Percentiles rank a stretch among this genome's conserved stretches.
Conservation (phyloP, 176 grass and related monocot genomes). For the Puccinellia tenuiflora region DNA sequence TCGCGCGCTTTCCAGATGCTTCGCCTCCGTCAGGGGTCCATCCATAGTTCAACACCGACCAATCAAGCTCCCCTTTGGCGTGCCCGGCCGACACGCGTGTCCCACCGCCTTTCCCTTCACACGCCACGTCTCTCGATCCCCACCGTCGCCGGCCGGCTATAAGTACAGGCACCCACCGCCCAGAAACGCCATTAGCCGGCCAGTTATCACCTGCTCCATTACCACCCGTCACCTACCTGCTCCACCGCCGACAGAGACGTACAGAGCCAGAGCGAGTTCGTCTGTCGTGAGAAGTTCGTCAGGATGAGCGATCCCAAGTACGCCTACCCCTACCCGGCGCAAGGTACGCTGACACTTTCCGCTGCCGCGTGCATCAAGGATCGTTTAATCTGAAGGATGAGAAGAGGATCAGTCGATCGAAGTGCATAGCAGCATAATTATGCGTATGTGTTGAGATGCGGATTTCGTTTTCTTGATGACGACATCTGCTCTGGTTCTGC, state of each 20-base stretch:
- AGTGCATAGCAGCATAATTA: too few relatives aligned
- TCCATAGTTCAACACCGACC: not conserved
- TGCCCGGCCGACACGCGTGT: not conserved
- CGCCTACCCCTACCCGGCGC: conserved; percentile 71
- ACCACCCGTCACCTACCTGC: too few relatives aligned
- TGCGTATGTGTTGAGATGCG: too few relatives aligned
- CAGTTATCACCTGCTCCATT: too few relatives aligned
- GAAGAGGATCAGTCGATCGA: not conserved
- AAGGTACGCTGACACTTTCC: conserved; percentile 23
- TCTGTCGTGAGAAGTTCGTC: not conserved
- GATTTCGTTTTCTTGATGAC: too few relatives aligned
- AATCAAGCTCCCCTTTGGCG: not conserved
- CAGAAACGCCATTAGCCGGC: not conserved
- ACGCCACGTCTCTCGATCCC: not conserved
- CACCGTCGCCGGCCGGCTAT: not conserved
- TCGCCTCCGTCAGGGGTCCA: not conserved
- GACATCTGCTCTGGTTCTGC: not conserved
- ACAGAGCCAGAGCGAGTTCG: not conserved
- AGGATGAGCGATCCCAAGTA: conserved; percentile 87
- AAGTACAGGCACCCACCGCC: not conserved
- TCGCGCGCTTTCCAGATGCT: conserved; percentile 4
- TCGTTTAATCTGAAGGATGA: not conserved
- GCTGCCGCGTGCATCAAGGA: not conserved
- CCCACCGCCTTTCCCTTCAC: not conserved
- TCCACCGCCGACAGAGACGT: not conserved